A percentile compares a stretch with the other conserved stretches of the same genome.
These are phyloP conservation scores for Artomyces pyxidatus DNA, from an alignment of 768 basidiomycete species.

Conservation along the genomic window DNA sequence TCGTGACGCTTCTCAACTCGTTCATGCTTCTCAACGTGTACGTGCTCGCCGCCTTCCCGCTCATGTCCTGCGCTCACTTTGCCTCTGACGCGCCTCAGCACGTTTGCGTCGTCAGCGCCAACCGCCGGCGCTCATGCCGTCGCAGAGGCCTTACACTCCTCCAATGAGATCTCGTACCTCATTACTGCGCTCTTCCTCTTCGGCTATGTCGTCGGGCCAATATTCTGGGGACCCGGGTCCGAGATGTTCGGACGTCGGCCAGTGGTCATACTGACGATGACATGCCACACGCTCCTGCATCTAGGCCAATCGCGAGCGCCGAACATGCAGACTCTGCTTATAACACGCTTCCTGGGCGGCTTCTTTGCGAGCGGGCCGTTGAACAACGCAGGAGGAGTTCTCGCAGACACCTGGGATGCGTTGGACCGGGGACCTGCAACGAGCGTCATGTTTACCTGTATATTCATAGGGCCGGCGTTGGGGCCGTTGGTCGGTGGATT, in stretches of 20 bases:
- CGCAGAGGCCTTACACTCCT: conserved; percentile 12
- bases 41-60: neutral
- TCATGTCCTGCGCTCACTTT: neutral
- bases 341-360: conserved; percentile 20
- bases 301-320: conserved; percentile 10
- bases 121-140: conserved; percentile 9
- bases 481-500: conserved; percentile 21
- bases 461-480: conserved; percentile 20
- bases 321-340: conserved; percentile 12
- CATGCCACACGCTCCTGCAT: conserved; percentile 4
- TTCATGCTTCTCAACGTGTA: conserved; percentile 12
- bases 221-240: conserved; percentile 17
- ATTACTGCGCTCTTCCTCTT: conserved; percentile 14
- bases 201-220: conserved; percentile 17
- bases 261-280: conserved; percentile 6
- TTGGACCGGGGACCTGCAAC: conserved; percentile 16
- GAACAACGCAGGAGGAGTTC: conserved; percentile 16
- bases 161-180: conserved; percentile 17
- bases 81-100: neutral
- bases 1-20: conserved; percentile 3
- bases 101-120: conserved; percentile 21
- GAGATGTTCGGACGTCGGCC: conserved; percentile 16
- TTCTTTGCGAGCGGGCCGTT: conserved; percentile 18
- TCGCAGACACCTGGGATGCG: conserved; percentile 22
- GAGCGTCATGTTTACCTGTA: conserved; percentile 13